Evolutionary conservation across 805 yeast genomes (phyloP).

Genomic region (Wickerhamiella musiphila): DNA sequence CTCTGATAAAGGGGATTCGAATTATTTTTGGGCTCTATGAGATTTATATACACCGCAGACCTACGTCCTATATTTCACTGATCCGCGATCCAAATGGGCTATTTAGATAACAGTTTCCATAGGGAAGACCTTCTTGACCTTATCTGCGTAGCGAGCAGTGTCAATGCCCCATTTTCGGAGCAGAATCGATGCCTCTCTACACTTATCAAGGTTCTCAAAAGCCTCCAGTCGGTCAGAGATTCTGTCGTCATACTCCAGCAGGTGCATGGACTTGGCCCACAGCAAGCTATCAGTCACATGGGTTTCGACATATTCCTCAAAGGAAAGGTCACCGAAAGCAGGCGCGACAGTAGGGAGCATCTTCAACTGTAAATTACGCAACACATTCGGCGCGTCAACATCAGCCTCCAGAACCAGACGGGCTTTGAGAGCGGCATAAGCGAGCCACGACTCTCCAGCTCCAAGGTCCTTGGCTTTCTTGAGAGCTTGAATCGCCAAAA

Average conservation of each 20-base stretch:
- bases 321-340: slow-evolving; percentile 9
- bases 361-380: slow-evolving; percentile 21
- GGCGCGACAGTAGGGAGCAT: slow-evolving; percentile 13
- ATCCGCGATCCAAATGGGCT: too few species aligned
- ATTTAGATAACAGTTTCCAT: slow-evolving; percentile 4
- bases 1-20: too few species aligned
- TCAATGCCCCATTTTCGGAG: slow-evolving; percentile 8
- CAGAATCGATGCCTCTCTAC: slow-evolving; percentile 5
- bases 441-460: slow-evolving; percentile 15
- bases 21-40: slow-evolving; percentile 1
- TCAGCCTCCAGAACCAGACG: slow-evolving; percentile 23
- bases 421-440: slow-evolving; percentile 22
- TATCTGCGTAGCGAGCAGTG: slow-evolving; percentile 4
- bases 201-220: slow-evolving; percentile 1
- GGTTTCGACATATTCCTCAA: slow-evolving; percentile 15
- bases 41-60: too few species aligned
- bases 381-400: slow-evolving; percentile 26
- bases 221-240: too few species aligned
- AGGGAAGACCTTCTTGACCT: slow-evolving; percentile 10
- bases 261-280: slow-evolving; percentile 16
- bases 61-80: too few species aligned
- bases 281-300: slow-evolving; percentile 13
- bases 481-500: slow-evolving; percentile 34
- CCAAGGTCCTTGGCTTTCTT: slow-evolving; percentile 28
- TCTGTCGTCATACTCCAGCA: slow-evolving; percentile 8